Conservation (phyloP, 2,329 filamentous ascomycete genomes). For the Hirsutella thompsonii region DNA sequence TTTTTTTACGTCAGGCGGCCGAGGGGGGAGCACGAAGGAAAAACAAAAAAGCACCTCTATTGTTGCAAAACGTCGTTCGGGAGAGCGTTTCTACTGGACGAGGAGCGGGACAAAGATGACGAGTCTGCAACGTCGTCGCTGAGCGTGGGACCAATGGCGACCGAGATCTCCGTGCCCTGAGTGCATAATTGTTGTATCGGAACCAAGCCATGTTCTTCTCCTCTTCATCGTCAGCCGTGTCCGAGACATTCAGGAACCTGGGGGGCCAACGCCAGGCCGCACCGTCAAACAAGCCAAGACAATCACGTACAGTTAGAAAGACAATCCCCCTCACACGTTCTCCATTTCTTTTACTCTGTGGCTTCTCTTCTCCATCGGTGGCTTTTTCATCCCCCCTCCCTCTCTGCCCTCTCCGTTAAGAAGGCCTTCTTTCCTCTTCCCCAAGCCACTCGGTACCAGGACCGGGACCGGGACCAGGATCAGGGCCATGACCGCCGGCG, state of each 20-base stretch:
- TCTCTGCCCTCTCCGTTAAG: too few species aligned
- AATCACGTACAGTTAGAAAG: slow-evolving; percentile 1
- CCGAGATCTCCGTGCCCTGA: too few species aligned
- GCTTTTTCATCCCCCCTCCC: not conserved
- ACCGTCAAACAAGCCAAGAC: not conserved
- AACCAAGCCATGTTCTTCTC: not conserved
- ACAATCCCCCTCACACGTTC: not conserved
- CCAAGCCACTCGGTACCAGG: too few species aligned
- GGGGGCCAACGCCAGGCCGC: slow-evolving; percentile 1
- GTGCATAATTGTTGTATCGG: not conserved
- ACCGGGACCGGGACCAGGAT: too few species aligned
- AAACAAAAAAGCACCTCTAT: not conserved
- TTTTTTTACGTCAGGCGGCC: not conserved
- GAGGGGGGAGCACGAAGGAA: not conserved
- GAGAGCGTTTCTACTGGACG: not conserved
- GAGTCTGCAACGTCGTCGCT: too few species aligned
- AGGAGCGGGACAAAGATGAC: not conserved
- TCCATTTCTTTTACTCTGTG: not conserved
- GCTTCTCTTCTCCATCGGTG: not conserved
- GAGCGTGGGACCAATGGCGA: too few species aligned
- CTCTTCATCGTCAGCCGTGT: slow-evolving; percentile 2
- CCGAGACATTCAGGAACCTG: slow-evolving; percentile 9
- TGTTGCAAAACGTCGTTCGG: not conserved
- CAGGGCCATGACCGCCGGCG: too few species aligned
- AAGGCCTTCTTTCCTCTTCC: too few species aligned